phyloP scores from a whole-genome alignment of 495 filamentous ascomycete genomes.

The Xanthoparmelia taractica region DNA sequence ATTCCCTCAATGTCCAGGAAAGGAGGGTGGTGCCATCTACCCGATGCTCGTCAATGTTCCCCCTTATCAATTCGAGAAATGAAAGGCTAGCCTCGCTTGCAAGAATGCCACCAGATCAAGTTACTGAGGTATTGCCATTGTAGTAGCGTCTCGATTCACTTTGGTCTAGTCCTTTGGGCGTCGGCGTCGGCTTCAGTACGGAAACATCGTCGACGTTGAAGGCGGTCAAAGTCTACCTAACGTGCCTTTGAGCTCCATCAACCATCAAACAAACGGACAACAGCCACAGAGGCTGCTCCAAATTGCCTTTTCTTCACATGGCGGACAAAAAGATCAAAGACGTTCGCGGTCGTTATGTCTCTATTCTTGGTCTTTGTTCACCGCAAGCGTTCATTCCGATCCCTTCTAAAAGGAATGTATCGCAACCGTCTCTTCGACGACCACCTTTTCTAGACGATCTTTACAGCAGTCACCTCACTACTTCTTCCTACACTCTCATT shows the following conservation, averaged over 20 bases:
- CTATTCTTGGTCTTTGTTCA: slow-evolving; percentile 15
- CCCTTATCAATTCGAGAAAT: not conserved
- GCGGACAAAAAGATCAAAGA: not conserved
- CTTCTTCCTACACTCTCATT: slow-evolving; percentile 2
- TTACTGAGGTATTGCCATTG: not conserved
- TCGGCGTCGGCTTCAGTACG: not conserved
- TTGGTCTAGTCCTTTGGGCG: not conserved
- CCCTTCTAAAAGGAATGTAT: slow-evolving; percentile 9
- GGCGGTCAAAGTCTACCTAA: not conserved
- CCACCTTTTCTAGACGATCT: not conserved
- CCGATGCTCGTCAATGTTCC: not conserved
- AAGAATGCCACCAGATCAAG: not conserved
- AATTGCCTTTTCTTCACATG: not conserved
- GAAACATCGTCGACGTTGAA: not conserved
- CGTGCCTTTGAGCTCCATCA: not conserved
- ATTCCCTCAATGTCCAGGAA: not conserved
- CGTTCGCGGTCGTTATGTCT: not conserved
- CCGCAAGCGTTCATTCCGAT: slow-evolving; percentile 21
- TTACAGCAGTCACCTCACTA: not conserved
- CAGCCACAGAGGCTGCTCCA: not conserved
- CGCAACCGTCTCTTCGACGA: not conserved
- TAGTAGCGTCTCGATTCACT: not conserved
- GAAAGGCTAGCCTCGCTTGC: not conserved
- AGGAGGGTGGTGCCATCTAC: not conserved
- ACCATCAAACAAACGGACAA: not conserved